Evolutionary conservation across 176 grass and related monocot genomes (phyloP).

Genomic region (Avena insularis): DNA sequence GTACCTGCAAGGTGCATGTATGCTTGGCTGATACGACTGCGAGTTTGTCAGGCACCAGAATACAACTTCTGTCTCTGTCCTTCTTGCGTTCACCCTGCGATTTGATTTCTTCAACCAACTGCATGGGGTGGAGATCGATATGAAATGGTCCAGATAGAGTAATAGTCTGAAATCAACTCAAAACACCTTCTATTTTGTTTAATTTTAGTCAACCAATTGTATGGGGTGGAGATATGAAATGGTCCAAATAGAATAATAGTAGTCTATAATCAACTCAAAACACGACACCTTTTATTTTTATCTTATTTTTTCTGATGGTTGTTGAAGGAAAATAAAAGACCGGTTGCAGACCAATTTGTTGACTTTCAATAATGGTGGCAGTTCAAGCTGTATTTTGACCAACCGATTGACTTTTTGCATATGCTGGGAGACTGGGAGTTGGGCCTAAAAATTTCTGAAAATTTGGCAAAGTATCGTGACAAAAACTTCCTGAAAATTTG

Average conservation of each 20-base stretch:
- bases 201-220: not conserved
- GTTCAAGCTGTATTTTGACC: conserved; percentile 26
- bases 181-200: not conserved
- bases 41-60: conserved; percentile 4
- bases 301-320: not conserved
- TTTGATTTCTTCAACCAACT: conserved; percentile 20
- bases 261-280: not conserved
- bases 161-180: not conserved
- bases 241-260: not conserved
- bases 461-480: not conserved
- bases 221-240: not conserved
- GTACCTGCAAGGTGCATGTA: conserved; percentile 3
- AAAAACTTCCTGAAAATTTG: not conserved
- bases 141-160: not conserved
- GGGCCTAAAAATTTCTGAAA: not conserved
- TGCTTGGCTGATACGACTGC: conserved; percentile 18
- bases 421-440: not conserved
- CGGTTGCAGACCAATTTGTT: not conserved
- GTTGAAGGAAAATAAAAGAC: not conserved
- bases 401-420: conserved; percentile 36
- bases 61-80: not conserved
- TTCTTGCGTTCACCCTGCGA: not conserved
- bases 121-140: not conserved
- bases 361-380: conserved; percentile 7
- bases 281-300: not conserved